Percentiles rank a stretch among this genome's conserved stretches.
These are phyloP conservation scores for Neurospora sp. DNA, from an alignment of 495 filamentous ascomycete species.

Conservation along the genomic window DNA sequence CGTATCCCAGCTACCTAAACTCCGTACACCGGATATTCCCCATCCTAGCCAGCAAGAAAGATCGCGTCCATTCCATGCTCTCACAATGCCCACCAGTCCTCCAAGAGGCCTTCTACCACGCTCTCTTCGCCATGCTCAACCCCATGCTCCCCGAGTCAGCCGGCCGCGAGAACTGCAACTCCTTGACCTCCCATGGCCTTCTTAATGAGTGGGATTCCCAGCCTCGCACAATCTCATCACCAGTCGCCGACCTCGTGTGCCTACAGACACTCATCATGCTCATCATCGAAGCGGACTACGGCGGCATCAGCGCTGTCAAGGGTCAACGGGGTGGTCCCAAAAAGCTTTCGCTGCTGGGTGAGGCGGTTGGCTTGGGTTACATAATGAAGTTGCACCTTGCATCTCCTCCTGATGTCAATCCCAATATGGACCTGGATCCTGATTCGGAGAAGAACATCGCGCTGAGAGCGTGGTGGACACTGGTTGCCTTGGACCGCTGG, in stretches of 20 bases:
- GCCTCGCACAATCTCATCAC: constrained; percentile 21
- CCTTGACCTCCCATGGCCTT: constrained; percentile 38
- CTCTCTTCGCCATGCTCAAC: constrained; percentile 52
- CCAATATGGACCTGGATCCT: constrained; percentile 35
- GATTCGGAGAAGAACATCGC: constrained; percentile 64
- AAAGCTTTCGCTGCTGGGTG: constrained; percentile 37
- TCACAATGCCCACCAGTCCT: constrained; percentile 48
- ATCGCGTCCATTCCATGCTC: constrained; percentile 49
- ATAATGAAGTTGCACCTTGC: constrained; percentile 45
- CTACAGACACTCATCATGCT: constrained; percentile 55
- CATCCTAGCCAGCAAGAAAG: constrained; percentile 57
- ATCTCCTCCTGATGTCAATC: constrained; percentile 10
- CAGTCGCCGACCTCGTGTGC: constrained; percentile 46
- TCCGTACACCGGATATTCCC: constrained; percentile 67
- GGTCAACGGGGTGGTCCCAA: constrained; percentile 20
- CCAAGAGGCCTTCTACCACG: constrained; percentile 62
- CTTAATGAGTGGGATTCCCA: constrained; percentile 43
- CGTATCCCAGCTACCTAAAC: constrained; percentile 49
- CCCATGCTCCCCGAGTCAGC: constrained; percentile 43
- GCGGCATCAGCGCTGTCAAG: constrained; percentile 23
- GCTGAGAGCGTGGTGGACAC: constrained; percentile 62
- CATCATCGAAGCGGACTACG: constrained; percentile 48
- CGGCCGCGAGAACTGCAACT: constrained; percentile 25
- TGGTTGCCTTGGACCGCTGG: constrained; percentile 68
- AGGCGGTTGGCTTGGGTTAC: constrained; percentile 50